Percentiles rank a stretch among this genome's conserved stretches.
Conservation (phyloP, 2,329 filamentous ascomycete genomes). For the Colletotrichum cuscutae region DNA sequence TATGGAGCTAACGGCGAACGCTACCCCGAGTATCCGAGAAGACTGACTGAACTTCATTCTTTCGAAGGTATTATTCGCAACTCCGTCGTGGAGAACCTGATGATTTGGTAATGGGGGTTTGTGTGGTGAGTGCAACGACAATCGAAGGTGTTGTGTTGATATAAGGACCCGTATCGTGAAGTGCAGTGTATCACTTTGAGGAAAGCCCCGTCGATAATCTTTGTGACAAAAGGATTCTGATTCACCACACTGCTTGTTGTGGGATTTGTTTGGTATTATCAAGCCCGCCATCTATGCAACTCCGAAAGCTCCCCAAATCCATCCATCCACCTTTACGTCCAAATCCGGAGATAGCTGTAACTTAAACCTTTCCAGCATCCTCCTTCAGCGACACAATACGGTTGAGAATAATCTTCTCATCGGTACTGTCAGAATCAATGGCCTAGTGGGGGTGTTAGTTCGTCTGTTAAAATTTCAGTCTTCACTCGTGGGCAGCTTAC, state of each 20-base stretch:
- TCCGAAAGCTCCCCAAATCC: conserved; percentile 15
- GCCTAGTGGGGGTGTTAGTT: conserved; percentile 52
- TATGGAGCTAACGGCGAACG: not conserved
- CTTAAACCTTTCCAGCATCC: conserved; percentile 72
- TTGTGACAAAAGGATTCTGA: not conserved
- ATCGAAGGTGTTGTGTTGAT: not conserved
- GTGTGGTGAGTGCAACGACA: not conserved
- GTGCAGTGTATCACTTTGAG: not conserved
- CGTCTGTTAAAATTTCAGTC: not conserved
- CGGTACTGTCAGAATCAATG: conserved; percentile 81
- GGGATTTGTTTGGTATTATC: conserved; percentile 26
- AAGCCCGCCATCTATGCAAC: conserved; percentile 27
- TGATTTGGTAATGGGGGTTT: too few species aligned
- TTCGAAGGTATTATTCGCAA: too few species aligned
- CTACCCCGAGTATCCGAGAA: not conserved
- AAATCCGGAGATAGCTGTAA: not conserved
- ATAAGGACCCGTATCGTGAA: not conserved
- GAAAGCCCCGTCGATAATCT: not conserved
- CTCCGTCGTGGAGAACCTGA: not conserved
- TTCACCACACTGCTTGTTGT: conserved; percentile 18
- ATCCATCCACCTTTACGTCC: not conserved
- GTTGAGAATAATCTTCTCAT: conserved; percentile 87
- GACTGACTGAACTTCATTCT: not conserved
- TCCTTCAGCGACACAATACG: conserved; percentile 93
- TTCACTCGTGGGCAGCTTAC: conserved; percentile 48